Evolutionary conservation across 352 stramenopile genomes (phyloP), one percentile per base, ranked within the genome.

Genomic region (Pythium phragmiticola): DNA sequence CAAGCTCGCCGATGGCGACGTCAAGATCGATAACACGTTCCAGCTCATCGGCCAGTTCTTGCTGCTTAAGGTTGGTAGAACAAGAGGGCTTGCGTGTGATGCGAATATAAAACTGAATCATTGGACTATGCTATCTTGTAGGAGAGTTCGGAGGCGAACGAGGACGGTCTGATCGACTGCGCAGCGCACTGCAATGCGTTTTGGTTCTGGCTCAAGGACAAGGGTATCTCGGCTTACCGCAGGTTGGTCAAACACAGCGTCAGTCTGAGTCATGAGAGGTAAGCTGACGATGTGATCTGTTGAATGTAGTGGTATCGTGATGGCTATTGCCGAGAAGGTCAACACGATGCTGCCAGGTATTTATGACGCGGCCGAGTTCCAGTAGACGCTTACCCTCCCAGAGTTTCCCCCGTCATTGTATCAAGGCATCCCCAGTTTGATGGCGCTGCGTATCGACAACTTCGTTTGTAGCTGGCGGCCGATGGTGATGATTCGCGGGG

Each of bases 301-400:
- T 19, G 59, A 26, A 0, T 66, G 30, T 63, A 98, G 92, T 60
- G 96, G 93, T 16, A 98, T 99, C 76, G 97, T 99, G 23, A 97
- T 97, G 78, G 92, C 93, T 13, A 96, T 99, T 72, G 96, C 96
- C 8, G 95, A 98, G 76, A 99, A 98, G 78, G 87, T 98, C 50
- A 98, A 98, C 83, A 98, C 92, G 45, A 96, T 98, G 79, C 88
- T 99, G 57, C 92, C 92, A 70, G 95, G 95, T 78, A 97, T 98
- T 78, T 98, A 99, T 83, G 94, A 99, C 79, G 78, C 92, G 37
- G 81, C 80, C 63, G 84, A 96, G 48, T 99, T 98, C 78, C 88
- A 98, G 63, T 97, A 98, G 73, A 65, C 50, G 50, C 8, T 14
- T 5, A n/a, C 30, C 39, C 46, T 26, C 19, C 19, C n/a, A 28